Evolutionary conservation across 2,329 filamentous ascomycete genomes (phyloP), one percentile per base, ranked within the genome.

Genomic region (Corynespora cassiicola): DNA sequence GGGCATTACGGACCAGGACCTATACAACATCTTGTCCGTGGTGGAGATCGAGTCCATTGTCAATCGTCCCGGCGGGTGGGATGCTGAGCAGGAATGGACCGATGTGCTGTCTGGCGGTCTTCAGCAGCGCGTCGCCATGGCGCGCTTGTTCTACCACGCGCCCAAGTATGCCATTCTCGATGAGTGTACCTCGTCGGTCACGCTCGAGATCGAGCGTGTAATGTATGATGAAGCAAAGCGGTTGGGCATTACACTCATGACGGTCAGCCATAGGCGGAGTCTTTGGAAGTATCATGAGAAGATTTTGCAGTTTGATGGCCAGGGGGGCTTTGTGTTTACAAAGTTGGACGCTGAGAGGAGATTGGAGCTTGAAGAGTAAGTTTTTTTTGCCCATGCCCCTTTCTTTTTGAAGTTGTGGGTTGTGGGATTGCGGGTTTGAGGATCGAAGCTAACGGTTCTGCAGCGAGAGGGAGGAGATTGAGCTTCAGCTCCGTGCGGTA

Each of bases 171-270:
- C 94, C 8, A 99, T 99, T 53, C 76, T 99, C 23, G 94, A 99
- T 66, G 94, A 99, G 73, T 99, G 94, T 70, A 99, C 94, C 6
- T 91, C 86, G 39, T 90, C 85, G 35, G 90, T 99, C n/a, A 96
- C 95, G 11, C 79, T 96, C 18, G 92, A 97, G 55, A 90, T 91
- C 45, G 94, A 99, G 64, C 87, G 90, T 65, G 80, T 90, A 64
- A 97, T 99, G 90, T 99, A 99, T 69, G 92, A 96, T 56, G 91
- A 90, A 38, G 94, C 94, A 33, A 97, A 99, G 77, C 78, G 81
- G 12, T 73, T 96, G 12, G 90, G 89, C 3, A 94, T 96, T 57
- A 97, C 94, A 0, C 79, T 99, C 48, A 96, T 99, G 89, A 99
- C 94, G 0, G 94, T 99, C 16, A 90, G 85, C 50, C 94, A 99